A percentile compares a stretch with the other conserved stretches of the same genome.
phyloP scores from a whole-genome alignment of 257 asterid species.

The Agastache rugosa region DNA sequence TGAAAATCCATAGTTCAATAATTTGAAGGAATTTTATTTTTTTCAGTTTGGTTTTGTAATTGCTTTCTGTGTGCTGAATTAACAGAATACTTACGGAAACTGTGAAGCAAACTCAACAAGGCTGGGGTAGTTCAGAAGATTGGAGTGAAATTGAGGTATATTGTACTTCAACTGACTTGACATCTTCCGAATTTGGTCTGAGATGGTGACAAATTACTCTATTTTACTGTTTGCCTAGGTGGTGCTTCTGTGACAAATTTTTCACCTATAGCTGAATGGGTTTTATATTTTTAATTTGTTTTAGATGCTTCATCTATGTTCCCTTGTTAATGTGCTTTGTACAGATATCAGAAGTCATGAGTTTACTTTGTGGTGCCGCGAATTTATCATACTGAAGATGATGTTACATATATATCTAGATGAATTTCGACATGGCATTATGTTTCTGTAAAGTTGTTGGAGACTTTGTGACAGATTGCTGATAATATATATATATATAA shows the following conservation, averaged over 20 bases:
- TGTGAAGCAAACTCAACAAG: slow-evolving; percentile 70
- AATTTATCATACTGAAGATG: not conserved
- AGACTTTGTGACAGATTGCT: slow-evolving; percentile 25
- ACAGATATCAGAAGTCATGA: not conserved
- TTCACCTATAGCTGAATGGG: not conserved
- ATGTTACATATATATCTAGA: slow-evolving; percentile 12
- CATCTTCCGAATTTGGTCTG: slow-evolving; percentile 9
- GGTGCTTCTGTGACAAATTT: slow-evolving; percentile 23
- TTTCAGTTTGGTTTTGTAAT: not conserved
- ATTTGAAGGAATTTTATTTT: not conserved
- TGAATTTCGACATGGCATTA: slow-evolving; percentile 11
- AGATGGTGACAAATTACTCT: slow-evolving; percentile 7
- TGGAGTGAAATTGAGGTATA: slow-evolving; percentile 87
- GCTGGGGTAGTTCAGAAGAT: slow-evolving; percentile 66
- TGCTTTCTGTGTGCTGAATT: slow-evolving; percentile 33
- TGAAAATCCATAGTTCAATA: not conserved
- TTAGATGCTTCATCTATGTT: slow-evolving; percentile 11
- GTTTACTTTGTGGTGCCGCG: slow-evolving; percentile 17
- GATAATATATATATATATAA: not conserved
- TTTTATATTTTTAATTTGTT: not conserved
- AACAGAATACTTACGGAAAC: slow-evolving; percentile 80
- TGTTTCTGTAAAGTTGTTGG: slow-evolving; percentile 10
- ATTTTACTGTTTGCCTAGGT: slow-evolving; percentile 4
- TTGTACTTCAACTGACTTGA: not conserved
- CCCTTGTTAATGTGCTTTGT: not conserved